Conservation (phyloP, 169 alveolate species). For the Cryptosporidium viatorum region DNA sequence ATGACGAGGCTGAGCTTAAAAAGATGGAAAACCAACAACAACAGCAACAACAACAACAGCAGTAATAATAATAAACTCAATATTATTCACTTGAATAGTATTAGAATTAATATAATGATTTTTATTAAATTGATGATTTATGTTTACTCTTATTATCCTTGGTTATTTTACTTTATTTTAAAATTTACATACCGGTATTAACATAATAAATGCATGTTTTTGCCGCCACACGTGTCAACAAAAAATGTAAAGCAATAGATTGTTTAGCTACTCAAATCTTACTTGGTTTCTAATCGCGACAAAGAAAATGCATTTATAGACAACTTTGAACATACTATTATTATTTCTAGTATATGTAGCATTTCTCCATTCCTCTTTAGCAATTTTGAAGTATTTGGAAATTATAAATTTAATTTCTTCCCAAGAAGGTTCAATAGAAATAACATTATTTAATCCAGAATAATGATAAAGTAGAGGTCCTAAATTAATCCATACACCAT, state of each 20-base stretch:
- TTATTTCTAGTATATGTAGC: constrained; percentile 89
- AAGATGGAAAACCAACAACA: constrained; percentile 15
- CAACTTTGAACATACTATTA: constrained; percentile 91
- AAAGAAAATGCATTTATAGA: constrained; percentile 90
- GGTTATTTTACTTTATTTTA: background rate
- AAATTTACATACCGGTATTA: background rate
- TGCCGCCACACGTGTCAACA: constrained; percentile 4
- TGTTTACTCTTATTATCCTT: background rate
- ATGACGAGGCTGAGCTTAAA: constrained; percentile 44
- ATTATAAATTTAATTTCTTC: constrained; percentile 88
- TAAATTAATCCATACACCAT: constrained; percentile 97
- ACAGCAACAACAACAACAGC: background rate
- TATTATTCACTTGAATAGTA: background rate
- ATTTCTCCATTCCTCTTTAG: constrained; percentile 86
- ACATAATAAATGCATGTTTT: background rate
- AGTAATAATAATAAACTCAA: background rate
- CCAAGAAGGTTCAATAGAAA: constrained; percentile 94
- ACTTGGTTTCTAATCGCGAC: constrained; percentile 86
- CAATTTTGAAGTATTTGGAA: constrained; percentile 85
- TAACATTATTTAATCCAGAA: constrained; percentile 91
- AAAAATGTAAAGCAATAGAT: background rate
- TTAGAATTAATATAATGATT: background rate
- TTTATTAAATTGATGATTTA: background rate
- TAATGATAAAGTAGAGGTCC: constrained; percentile 98
- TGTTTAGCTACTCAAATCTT: background rate